Conservation (phyloP, 2,329 filamentous ascomycete species). For the Zopfia rhizophila region DNA sequence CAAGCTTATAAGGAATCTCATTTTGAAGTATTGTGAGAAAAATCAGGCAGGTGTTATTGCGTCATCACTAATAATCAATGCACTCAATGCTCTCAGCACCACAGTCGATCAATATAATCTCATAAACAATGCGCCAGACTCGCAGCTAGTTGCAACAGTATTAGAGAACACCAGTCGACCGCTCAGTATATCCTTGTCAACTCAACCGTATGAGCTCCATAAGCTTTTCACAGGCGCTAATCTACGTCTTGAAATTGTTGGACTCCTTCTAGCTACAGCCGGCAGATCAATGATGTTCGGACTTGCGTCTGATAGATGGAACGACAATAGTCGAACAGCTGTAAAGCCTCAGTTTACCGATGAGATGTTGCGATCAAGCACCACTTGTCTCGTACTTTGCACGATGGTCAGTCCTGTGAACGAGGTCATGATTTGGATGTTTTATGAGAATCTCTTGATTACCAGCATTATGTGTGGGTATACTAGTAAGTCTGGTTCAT, state of each 20-base stretch:
- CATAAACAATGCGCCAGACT: conserved; percentile 31
- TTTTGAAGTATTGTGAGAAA: conserved; percentile 33
- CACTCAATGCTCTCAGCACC: conserved; percentile 41
- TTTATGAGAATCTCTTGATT: conserved; percentile 49
- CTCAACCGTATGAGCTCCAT: conserved; percentile 49
- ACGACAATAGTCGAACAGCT: conserved; percentile 25
- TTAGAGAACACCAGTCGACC: conserved; percentile 41
- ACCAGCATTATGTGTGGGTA: conserved; percentile 50
- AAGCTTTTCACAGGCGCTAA: conserved; percentile 50
- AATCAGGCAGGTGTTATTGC: conserved; percentile 50
- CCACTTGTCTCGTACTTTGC: conserved; percentile 50
- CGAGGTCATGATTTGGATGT: conserved; percentile 49
- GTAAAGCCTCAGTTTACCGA: conserved; percentile 37
- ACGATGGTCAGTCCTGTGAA: conserved; percentile 52
- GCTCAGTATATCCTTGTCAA: conserved; percentile 34
- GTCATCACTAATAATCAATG: conserved; percentile 46
- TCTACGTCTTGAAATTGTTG: conserved; percentile 53
- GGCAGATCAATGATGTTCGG: conserved; percentile 45
- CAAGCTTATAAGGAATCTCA: conserved; percentile 33
- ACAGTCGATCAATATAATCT: conserved; percentile 46
- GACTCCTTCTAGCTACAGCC: conserved; percentile 50
- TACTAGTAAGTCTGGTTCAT: conserved; percentile 41
- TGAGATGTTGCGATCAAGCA: conserved; percentile 47
- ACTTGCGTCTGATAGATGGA: conserved; percentile 31
- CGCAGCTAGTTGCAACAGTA: conserved; percentile 36